Evolutionary conservation across 495 filamentous ascomycete species (phyloP), one percentile per base, ranked within the genome.

Genomic region (Xylaria castorea): DNA sequence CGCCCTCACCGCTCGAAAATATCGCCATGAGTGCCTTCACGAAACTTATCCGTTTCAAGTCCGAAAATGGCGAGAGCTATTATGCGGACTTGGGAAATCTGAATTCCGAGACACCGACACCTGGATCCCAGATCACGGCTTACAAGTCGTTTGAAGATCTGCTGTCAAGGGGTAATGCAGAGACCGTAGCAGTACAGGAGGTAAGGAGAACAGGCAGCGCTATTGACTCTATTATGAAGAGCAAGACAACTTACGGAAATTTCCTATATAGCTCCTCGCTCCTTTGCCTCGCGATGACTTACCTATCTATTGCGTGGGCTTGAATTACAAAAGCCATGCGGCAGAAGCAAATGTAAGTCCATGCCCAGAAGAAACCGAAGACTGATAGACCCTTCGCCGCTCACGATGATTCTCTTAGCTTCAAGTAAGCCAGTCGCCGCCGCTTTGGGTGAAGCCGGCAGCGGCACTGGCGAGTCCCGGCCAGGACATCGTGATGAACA

Each of bases 291-390:
- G 64, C 3, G 66, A 70, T 18, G 68, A 42, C 46, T 30, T 65
- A n/a, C 60, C 58, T 11, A 80, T 85, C 53, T 74, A 81, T 60
- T 85, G 84, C 68, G 75, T 85, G 27, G 84, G 84, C 5, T 75
- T 85, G 46, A 86, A 86, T 57, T 86, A 85, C 73, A 46, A 60
- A 32, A 78, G 80, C 5, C 84, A 86, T 44, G 83, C 83, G 9
- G 79, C 75, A 61, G 83, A 85, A 77, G 75, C 76, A 32, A 81
- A 73, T 1, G 83, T 84, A 71, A 57, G 71, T 63, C 20, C 60
- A 22, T 25, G 4, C 48, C n/a, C 1, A 6, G 14, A 57, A 18
- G 22, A 30, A 30, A 30, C 1, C 14, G 27, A 57, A 14, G 3
- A 57, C 27, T 7, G 1, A 42, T 12, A 42, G 38, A 11, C n/a